Conservation (phyloP, 306 rosid genomes). For the Vicia faba region DNA sequence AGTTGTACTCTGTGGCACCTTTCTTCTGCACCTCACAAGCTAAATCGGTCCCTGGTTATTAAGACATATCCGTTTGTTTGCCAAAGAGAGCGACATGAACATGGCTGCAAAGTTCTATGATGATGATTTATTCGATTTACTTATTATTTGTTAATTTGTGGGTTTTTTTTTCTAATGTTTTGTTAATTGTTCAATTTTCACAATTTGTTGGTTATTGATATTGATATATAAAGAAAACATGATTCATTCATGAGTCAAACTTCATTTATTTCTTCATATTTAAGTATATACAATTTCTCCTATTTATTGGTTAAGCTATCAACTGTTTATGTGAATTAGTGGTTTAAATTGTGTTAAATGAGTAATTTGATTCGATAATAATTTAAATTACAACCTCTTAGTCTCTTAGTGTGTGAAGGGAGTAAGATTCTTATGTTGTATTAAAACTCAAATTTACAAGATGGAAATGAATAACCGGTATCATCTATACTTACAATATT, state of each 20-base stretch:
- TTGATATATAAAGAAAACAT: not conserved
- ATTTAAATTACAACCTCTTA: too few species aligned
- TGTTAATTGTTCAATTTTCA: slow-evolving; percentile 22
- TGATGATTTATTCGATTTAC: not conserved
- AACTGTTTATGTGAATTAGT: not conserved
- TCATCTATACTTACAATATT: too few species aligned
- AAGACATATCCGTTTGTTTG: not conserved
- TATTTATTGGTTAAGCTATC: not conserved
- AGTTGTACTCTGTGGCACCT: slow-evolving; percentile 49
- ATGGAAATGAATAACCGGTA: too few species aligned
- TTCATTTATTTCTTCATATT: not conserved
- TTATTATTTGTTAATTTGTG: not conserved
- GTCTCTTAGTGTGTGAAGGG: too few species aligned
- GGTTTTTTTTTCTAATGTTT: not conserved
- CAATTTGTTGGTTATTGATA: slow-evolving; percentile 24
- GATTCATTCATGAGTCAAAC: not conserved
- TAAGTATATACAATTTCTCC: not conserved
- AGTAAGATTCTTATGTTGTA: too few species aligned
- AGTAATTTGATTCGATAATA: not conserved
- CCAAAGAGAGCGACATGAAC: not conserved
- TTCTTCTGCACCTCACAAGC: slow-evolving; percentile 49
- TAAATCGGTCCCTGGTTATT: slow-evolving; percentile 37
- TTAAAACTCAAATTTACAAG: too few species aligned
- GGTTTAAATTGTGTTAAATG: not conserved
- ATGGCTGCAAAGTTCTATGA: slow-evolving; percentile 5